Base-by-base conservation (phyloP, 2,329 filamentous ascomycete genomes). In the Cladorrhinum sp. region DNA sequence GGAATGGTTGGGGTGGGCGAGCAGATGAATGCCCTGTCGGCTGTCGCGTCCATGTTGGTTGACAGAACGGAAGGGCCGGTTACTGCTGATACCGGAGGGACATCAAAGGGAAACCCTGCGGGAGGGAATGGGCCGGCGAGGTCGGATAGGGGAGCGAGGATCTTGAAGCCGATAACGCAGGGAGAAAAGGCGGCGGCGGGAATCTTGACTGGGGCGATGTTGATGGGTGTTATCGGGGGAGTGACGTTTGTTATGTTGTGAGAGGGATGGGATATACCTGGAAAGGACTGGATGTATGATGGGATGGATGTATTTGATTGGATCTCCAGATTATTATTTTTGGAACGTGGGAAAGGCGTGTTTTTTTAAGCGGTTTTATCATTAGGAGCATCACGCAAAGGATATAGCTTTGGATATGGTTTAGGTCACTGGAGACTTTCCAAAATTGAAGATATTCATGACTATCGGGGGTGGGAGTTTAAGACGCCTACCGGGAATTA, bases 1-100 rank as follows among this genome's bases (percentile, higher is more conserved):
- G 84, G 83, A 4, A 70, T 75, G 20, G 77, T 76, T 12, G 88
- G 88, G 58, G 86, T 91, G 8, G 88, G 88, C 48, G 79, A 88
- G 72, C 85, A 90, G 77, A 88, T 91, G 82, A 86, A 83, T 66
- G 86, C 85, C 0, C 76, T 90, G 24, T 81, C 83, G 24, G 81
- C 87, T 12, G 75, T 91, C 65, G 85, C 85, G 72, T 86, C 86
- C 60, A 83, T 81, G 49, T 76, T 89, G 10, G 73, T 85, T 46
- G 72, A 76, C 48, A 70, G 73, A n/a, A 67, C 64, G 18, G 68
- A 67, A 1, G 73, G 73, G 1, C 81, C 85, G 0, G 75, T 82
- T 14, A 86, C 85, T 0, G 76, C 77, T 0, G 70, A 75, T 2
- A 82, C 79, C 1, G 87, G 87, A 33, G 88, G 87, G 56, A 88